Evolutionary conservation across 148 eudicot species (phyloP).

Genomic region (Selenicereus undatus): DNA sequence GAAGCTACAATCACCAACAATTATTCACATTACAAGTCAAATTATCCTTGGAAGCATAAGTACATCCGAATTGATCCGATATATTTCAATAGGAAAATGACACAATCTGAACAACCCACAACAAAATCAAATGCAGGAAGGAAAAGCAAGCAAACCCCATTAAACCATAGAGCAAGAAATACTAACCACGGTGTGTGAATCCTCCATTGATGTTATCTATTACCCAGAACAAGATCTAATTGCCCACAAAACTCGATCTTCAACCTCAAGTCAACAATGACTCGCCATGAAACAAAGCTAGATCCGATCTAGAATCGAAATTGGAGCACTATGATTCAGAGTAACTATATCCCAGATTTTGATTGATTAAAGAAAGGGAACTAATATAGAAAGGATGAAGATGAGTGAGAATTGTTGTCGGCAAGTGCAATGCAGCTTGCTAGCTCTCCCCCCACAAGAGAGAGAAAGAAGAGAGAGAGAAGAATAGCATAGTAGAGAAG

Average conservation of each 20-base stretch:
- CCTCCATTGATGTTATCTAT: conserved; percentile 19
- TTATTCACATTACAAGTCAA: neutral
- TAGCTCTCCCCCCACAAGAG: neutral
- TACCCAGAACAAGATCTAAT: conserved; percentile 9
- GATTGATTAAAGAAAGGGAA: conserved; percentile 4
- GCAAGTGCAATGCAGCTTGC: conserved; percentile 10
- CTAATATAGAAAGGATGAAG: neutral
- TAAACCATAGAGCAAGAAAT: neutral
- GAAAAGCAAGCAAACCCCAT: neutral
- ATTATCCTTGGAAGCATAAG: neutral
- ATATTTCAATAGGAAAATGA: neutral
- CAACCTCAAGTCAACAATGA: conserved; percentile 11
- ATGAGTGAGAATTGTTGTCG: conserved; percentile 8
- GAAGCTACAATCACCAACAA: too few relatives aligned
- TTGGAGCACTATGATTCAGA: neutral
- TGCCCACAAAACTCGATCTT: conserved; percentile 17
- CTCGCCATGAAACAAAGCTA: neutral
- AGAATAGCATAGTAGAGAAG: neutral
- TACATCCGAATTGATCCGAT: neutral
- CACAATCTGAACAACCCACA: neutral
- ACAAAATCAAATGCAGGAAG: neutral
- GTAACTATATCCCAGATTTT: neutral
- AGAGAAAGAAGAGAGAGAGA: conserved; percentile 10
- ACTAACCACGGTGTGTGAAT: conserved; percentile 25
- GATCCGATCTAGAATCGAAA: neutral